phyloP scores from a whole-genome alignment of 768 basidiomycete genomes.

The Phallus indusiatus region DNA sequence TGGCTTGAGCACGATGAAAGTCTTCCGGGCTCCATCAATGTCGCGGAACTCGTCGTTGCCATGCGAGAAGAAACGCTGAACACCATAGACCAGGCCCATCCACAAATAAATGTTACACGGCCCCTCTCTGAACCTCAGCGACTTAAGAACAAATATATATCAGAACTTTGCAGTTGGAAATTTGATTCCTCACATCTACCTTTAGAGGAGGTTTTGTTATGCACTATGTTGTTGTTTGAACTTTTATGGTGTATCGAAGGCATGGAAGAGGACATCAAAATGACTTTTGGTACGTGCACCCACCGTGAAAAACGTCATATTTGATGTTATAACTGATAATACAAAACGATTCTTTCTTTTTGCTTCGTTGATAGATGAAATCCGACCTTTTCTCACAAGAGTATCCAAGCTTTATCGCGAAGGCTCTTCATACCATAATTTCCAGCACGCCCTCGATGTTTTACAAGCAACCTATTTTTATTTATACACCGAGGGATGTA shows the following conservation, averaged over 20 bases:
- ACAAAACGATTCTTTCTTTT: too few species aligned
- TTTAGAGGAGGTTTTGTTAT: constrained; percentile 73
- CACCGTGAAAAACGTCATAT: too few species aligned
- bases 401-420: constrained; percentile 87
- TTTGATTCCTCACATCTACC: constrained; percentile 84
- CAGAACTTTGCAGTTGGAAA: constrained; percentile 63
- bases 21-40: constrained; percentile 16
- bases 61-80: constrained; percentile 4
- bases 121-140: constrained; percentile 31
- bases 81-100: constrained; percentile 15
- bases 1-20: constrained; percentile 41
- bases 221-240: constrained; percentile 83
- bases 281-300: constrained; percentile 19
- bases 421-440: constrained; percentile 95
- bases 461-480: constrained; percentile 88
- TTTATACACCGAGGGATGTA: constrained; percentile 66
- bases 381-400: constrained; percentile 73
- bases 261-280: constrained; percentile 22
- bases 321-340: too few species aligned
- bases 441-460: constrained; percentile 93
- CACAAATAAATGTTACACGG: constrained; percentile 18
- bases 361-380: constrained; percentile 40
- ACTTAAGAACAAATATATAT: constrained; percentile 37
- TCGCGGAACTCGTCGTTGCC: constrained; percentile 6
- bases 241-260: constrained; percentile 72